Percentiles rank a stretch among this genome's conserved stretches.
Evolutionary conservation across 129 eudicot genomes (phyloP).

Genomic region (Chrysanthemum lavandulifolium): DNA sequence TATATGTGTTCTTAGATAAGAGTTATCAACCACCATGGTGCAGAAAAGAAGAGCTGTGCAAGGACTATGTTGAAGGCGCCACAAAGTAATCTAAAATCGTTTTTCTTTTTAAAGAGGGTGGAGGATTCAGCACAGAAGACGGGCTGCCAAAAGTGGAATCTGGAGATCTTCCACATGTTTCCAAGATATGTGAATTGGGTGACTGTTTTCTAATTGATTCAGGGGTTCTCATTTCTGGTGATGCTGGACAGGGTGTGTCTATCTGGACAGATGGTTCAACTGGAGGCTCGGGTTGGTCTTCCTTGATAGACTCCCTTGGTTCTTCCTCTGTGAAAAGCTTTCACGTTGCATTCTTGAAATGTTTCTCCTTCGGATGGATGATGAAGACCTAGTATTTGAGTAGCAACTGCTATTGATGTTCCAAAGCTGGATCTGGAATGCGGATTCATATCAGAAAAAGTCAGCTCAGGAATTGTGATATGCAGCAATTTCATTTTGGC

Average conservation of each 20-base stretch:
- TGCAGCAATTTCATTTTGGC: no score
- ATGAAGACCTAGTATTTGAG: constrained; percentile 59
- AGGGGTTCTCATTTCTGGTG: constrained; percentile 65
- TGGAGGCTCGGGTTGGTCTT: constrained; percentile 16
- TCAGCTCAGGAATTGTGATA: not conserved
- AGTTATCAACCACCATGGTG: not conserved
- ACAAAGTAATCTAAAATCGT: constrained; percentile 86
- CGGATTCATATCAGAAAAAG: not conserved
- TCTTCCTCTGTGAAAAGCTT: constrained; percentile 45
- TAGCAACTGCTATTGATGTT: constrained; percentile 61
- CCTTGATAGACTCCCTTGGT: constrained; percentile 10
- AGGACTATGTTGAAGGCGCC: constrained; percentile 32
- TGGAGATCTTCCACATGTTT: constrained; percentile 51
- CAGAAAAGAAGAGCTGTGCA: constrained; percentile 12
- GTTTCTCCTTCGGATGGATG: constrained; percentile 59
- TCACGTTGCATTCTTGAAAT: constrained; percentile 42
- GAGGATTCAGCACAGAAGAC: constrained; percentile 83
- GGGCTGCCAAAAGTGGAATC: constrained; percentile 67
- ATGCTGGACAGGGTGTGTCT: constrained; percentile 10
- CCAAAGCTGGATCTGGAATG: constrained; percentile 75
- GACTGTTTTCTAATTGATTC: constrained; percentile 35
- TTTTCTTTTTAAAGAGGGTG: constrained; percentile 82
- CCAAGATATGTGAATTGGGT: constrained; percentile 26
- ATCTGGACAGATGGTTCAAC: constrained; percentile 17
- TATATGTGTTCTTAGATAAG: constrained; percentile 5